Evolutionary conservation across 352 stramenopile genomes (phyloP), one percentile per base, ranked within the genome.

Genomic region (Globisporangium paroecandrum): DNA sequence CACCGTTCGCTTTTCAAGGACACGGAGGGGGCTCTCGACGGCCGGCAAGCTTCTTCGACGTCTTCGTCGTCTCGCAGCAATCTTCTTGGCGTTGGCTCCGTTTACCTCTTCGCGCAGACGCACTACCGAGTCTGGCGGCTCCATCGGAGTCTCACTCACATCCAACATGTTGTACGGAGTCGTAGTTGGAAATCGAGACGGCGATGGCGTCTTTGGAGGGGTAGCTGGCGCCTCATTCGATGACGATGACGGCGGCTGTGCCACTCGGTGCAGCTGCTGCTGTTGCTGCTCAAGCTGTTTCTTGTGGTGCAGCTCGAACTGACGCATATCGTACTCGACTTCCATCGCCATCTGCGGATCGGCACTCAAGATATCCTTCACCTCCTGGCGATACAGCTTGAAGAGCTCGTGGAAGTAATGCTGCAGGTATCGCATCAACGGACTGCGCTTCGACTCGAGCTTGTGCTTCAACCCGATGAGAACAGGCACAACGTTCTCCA

Each of bases 401-500:
- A 98, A 98, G 32, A 99, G 83, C 41, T 98, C 93, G 49, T 89
- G 81, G 27, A 99, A 93, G 73, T 98, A 99, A 57, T 85, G 77
- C 75, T 99, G 95, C 62, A 99, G 72, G 65, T 98, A 89, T 53
- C 93, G 87, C 65, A 98, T 93, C 57, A 99, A 71, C 0, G 96
- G 96, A 64, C 95, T 99, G 59, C 93, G 89, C 68, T 93, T 97
- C 22, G 80, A 83, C 68, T 99, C 94, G 27, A 99, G 82, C 34
- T 95, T 91, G 63, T 94, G 89, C 75, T 99, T 99, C 36, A 99
- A 82, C 20, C 92, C 96, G 62, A 98, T 97, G 22, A 99, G 75
- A 46, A 99, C 95, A 0, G 97, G 97, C 10, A 99, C 87, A 2
- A 99, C 82, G 58, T 98, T 98, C 75, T 99, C 97, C 38, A 99